These are phyloP conservation scores for Camelina sativa DNA, from an alignment of 345 rosid genomes.

Conservation along the genomic window DNA sequence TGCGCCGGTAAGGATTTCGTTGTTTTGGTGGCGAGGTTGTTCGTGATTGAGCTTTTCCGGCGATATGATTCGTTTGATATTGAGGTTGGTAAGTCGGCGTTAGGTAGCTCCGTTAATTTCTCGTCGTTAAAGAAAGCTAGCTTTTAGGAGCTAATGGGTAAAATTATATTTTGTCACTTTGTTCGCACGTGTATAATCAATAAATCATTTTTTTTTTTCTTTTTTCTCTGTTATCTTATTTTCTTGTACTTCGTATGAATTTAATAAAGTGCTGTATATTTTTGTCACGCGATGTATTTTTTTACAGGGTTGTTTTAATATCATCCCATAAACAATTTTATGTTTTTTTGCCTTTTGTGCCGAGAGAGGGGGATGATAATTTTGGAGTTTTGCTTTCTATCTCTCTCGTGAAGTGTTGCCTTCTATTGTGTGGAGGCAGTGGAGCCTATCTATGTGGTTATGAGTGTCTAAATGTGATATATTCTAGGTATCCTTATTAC, in stretches of 20 bases:
- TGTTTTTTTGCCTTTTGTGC: no score
- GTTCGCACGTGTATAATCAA: not conserved
- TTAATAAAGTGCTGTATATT: no score
- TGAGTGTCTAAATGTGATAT: not conserved
- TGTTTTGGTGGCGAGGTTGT: constrained; percentile 66
- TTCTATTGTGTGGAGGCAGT: not conserved
- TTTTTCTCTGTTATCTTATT: not conserved
- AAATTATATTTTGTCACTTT: not conserved
- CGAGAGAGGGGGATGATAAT: not conserved
- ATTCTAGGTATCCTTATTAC: not conserved
- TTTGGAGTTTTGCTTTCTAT: not conserved
- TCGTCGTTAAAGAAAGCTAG: constrained; percentile 68
- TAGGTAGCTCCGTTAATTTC: constrained; percentile 61
- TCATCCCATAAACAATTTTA: no score
- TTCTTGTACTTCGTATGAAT: no score
- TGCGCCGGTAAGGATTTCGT: constrained; percentile 94
- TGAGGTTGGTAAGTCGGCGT: constrained; percentile 54
- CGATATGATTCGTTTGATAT: constrained; percentile 83
- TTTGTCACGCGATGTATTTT: no score
- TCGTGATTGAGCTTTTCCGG: constrained; percentile 75
- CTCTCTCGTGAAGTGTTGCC: not conserved
- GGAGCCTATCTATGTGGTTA: no score
- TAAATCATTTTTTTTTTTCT: not conserved
- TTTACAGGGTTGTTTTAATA: no score
- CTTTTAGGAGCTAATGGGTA: constrained; percentile 48